Base-by-base conservation (phyloP, 768 basidiomycete species). In the Tubosaeta sp. region DNA sequence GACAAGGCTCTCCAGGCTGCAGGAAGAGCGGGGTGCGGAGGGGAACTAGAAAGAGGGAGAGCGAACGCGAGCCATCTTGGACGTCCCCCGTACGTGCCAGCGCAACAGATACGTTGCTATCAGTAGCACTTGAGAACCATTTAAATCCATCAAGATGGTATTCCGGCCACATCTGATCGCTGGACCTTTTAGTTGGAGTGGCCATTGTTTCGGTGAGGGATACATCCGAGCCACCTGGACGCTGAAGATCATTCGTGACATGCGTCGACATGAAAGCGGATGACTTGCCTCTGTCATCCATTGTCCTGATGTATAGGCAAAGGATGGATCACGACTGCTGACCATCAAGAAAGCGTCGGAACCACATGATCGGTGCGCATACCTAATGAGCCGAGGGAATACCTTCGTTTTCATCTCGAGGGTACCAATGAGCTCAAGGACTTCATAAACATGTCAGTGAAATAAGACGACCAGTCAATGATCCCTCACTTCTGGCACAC, bases 251-350 rank as follows among this genome's bases (percentile, higher is more conserved):
- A 10, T 25, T 25, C 31, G 26, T 56, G 26, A 55, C 22, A 6
- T 25, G 19, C 16, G 6, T 14, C 5, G 19, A 19, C 22, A 22
- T 42, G 43, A 14, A 12, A 46, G 0, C 14, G 12, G 16, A 9
- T 35, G 32, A 54, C 65, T 5, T 53, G 78, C 86, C 71, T 89
- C 86, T 4, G 88, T 89, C 88, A 88, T 88, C 87, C 87, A 91
- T 67, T 91, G 88, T 0, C 88, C 88, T 10, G 86, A 80, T 5
- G 84, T 87, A 54, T 82, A 90, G 0, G 85, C 83, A 29, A 66
- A 51, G 1, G 71, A 60, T 9, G 86, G 80, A 61, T 90, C 78
- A 6, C 83, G 84, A 61, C 86, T 87, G 22, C 22, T 22, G 22
- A 22, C 22, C 22, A 22, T 22, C 22, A 22, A 22, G 22, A 26